phyloP scores from a whole-genome alignment of 176 grass and related monocot genomes.

The Hsuehochloa calcarea region DNA sequence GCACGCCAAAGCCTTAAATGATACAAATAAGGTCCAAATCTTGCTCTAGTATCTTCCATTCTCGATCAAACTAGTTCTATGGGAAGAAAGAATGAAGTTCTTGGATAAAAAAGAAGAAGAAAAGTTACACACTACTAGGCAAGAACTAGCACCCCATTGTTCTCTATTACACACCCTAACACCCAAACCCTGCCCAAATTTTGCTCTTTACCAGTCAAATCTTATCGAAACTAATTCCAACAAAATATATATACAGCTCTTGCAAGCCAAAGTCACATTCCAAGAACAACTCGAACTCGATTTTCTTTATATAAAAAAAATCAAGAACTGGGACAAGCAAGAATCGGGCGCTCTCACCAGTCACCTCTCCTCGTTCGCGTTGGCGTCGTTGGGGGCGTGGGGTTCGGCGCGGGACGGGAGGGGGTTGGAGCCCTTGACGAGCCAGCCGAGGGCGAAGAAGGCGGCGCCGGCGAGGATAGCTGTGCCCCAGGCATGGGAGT shows the following conservation, averaged over 20 bases:
- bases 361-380: slow-evolving; percentile 25
- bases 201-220: neutral
- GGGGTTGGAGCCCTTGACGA: slow-evolving; percentile 83
- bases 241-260: neutral
- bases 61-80: too few species aligned
- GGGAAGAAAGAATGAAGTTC: too few species aligned
- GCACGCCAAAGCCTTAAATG: neutral
- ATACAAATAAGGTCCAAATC: neutral
- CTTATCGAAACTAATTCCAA: neutral
- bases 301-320: neutral
- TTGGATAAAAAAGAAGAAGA: too few species aligned
- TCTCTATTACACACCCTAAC: neutral
- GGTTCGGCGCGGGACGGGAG: slow-evolving; percentile 52
- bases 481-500: slow-evolving; percentile 93
- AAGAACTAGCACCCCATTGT: neutral
- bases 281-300: neutral
- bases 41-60: neutral
- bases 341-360: slow-evolving; percentile 1
- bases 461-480: slow-evolving; percentile 75
- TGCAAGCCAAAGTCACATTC: neutral
- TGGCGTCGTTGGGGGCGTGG: neutral
- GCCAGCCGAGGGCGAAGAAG: slow-evolving; percentile 72
- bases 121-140: neutral
- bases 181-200: neutral
- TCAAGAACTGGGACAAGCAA: neutral